Conservation (phyloP, 1,139 yeast species). For the Debaryomyces singareniensis region DNA sequence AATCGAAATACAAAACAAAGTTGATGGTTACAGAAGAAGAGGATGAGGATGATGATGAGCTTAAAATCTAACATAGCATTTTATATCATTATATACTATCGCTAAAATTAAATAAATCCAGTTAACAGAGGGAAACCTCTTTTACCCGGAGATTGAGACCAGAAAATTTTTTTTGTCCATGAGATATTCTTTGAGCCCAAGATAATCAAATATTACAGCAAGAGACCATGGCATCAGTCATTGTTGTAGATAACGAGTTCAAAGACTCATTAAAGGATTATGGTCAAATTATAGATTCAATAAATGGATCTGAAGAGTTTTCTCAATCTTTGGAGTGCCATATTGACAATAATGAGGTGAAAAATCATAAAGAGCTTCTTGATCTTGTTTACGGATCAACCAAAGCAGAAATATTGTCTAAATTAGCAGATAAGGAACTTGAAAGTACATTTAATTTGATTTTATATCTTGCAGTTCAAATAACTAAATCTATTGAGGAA, state of each 20-base stretch:
- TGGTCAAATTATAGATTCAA: conserved; percentile 32
- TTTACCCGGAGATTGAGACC: conserved; percentile 3
- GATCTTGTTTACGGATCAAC: conserved; percentile 21
- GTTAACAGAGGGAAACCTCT: conserved; percentile 3
- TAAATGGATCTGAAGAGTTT: conserved; percentile 21
- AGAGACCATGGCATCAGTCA: conserved; percentile 35
- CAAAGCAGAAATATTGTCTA: conserved; percentile 19
- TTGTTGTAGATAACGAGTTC: conserved; percentile 42
- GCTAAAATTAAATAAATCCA: too few relatives aligned
- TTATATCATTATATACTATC: too few relatives aligned
- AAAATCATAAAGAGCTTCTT: conserved; percentile 24
- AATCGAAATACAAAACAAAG: conserved; percentile 7
- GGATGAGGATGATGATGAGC: conserved; percentile 11
- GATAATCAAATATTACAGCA: neutral
- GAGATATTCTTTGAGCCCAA: neutral
- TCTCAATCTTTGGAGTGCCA: conserved; percentile 21
- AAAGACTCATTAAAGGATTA: conserved; percentile 37
- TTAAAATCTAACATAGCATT: neutral
- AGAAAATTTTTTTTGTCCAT: conserved; percentile 6
- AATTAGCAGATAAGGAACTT: conserved; percentile 39
- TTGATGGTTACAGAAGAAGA: conserved; percentile 14
- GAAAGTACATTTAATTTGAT: conserved; percentile 42
- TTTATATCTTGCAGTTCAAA: conserved; percentile 28
- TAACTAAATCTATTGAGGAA: conserved; percentile 21
- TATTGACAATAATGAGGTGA: conserved; percentile 19